Evolutionary conservation across 2,329 filamentous ascomycete genomes (phyloP).

Genomic region (Piedraia hortae): DNA sequence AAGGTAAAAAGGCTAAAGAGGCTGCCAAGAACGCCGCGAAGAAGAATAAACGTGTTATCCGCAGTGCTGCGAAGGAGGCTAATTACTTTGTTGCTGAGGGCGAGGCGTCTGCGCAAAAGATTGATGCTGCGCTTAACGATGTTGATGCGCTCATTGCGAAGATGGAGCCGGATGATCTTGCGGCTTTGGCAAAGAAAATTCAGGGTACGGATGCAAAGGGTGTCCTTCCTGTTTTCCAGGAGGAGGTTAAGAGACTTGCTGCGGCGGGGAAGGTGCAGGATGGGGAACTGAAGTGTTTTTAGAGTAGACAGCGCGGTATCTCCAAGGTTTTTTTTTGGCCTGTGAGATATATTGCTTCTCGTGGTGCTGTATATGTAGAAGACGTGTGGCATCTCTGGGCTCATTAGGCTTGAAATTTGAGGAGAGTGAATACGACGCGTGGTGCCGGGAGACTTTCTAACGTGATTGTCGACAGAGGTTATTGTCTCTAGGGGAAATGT

Average conservation of each 20-base stretch:
- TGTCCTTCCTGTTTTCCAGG: constrained; percentile 61
- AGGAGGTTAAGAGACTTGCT: constrained; percentile 52
- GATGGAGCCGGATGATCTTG: constrained; percentile 77
- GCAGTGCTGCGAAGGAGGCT: constrained; percentile 80
- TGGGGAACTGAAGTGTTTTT: constrained; percentile 44
- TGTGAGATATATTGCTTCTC: too few relatives aligned
- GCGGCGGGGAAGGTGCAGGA: constrained; percentile 66
- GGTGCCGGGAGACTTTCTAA: too few relatives aligned
- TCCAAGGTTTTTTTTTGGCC: too few relatives aligned
- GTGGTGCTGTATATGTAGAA: too few relatives aligned
- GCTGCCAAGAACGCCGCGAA: constrained; percentile 95
- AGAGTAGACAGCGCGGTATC: constrained; percentile 5
- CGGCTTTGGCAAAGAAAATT: constrained; percentile 53
- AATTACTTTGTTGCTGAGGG: constrained; percentile 69
- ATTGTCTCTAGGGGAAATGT: too few relatives aligned
- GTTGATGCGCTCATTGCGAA: constrained; percentile 69
- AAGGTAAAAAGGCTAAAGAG: constrained; percentile 89
- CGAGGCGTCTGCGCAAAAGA: constrained; percentile 47
- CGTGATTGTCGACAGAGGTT: too few relatives aligned
- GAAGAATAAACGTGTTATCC: constrained; percentile 98
- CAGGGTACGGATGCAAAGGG: constrained; percentile 59
- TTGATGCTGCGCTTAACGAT: constrained; percentile 60
- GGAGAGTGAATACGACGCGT: too few relatives aligned
- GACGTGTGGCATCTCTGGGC: too few relatives aligned
- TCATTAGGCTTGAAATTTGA: too few relatives aligned